Evolutionary conservation across 1,139 yeast genomes (phyloP).

Genomic region (Sugiyamaella novakii): DNA sequence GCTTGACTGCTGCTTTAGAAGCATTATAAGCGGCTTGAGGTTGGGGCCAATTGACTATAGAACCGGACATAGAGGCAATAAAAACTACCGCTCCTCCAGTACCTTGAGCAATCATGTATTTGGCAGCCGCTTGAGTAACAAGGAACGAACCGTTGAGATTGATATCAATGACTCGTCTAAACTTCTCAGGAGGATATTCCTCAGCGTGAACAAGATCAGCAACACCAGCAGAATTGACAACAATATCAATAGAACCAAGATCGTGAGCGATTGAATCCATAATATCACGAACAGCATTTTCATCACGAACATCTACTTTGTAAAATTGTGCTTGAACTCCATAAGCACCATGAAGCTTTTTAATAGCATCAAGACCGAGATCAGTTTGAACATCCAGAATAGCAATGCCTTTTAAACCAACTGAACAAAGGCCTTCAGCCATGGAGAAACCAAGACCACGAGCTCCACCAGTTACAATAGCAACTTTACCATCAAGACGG

Average conservation of each 20-base stretch:
- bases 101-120: slow-evolving; percentile 63
- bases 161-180: slow-evolving; percentile 72
- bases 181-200: slow-evolving; percentile 74
- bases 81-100: slow-evolving; percentile 55
- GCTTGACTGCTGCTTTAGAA: slow-evolving; percentile 63
- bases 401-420: slow-evolving; percentile 70
- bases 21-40: slow-evolving; percentile 70
- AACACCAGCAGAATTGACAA: slow-evolving; percentile 77
- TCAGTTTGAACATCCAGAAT: slow-evolving; percentile 49
- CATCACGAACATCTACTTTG: slow-evolving; percentile 63
- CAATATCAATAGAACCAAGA: slow-evolving; percentile 61
- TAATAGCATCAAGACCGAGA: slow-evolving; percentile 54
- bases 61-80: slow-evolving; percentile 86
- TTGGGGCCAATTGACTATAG: slow-evolving; percentile 81
- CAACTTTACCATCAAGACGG: slow-evolving; percentile 68
- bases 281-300: slow-evolving; percentile 54
- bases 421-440: slow-evolving; percentile 66
- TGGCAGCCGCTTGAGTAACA: slow-evolving; percentile 68
- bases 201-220: slow-evolving; percentile 82
- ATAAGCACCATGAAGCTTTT: slow-evolving; percentile 54
- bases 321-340: slow-evolving; percentile 65
- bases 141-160: slow-evolving; percentile 78
- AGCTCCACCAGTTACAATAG: slow-evolving; percentile 69
- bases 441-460: slow-evolving; percentile 67
- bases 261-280: slow-evolving; percentile 59